These are phyloP conservation scores for Fusarium sp. DNA, from an alignment of 2,329 filamentous ascomycete species.

Conservation along the genomic window DNA sequence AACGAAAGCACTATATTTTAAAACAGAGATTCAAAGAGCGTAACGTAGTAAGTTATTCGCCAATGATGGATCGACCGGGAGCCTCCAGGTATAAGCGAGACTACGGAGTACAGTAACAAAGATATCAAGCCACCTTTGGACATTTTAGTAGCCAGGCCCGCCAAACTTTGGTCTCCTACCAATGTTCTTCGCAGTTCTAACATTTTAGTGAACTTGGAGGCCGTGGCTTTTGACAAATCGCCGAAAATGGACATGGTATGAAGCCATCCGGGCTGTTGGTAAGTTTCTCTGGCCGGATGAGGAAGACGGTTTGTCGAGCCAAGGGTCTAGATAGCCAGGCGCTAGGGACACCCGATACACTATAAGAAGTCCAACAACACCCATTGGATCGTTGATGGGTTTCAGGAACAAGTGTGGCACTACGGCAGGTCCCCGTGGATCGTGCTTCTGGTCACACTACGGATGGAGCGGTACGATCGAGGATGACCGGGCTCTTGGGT, in stretches of 20 bases:
- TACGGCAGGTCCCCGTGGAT: background rate
- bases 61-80: background rate
- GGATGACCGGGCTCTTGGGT: background rate
- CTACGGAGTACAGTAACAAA: background rate
- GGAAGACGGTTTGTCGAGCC: constrained; percentile 15
- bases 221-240: constrained; percentile 24
- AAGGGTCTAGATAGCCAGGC: background rate
- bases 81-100: background rate
- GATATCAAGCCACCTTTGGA: constrained; percentile 3
- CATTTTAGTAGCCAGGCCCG: constrained; percentile 3
- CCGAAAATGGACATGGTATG: constrained; percentile 27
- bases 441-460: constrained; percentile 1
- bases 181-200: background rate
- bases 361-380: background rate
- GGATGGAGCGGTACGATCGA: background rate
- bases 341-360: constrained; percentile 22
- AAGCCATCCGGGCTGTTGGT: constrained; percentile 15
- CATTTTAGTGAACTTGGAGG: background rate
- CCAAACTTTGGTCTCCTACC: background rate
- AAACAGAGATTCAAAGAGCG: background rate
- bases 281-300: constrained; percentile 26
- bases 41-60: background rate
- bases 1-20: background rate
- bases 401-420: constrained; percentile 19
- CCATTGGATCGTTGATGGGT: constrained; percentile 15